Evolutionary conservation across 2,329 filamentous ascomycete genomes (phyloP), one percentile per base, ranked within the genome.

Genomic region (Epichloe gansuensis): DNA sequence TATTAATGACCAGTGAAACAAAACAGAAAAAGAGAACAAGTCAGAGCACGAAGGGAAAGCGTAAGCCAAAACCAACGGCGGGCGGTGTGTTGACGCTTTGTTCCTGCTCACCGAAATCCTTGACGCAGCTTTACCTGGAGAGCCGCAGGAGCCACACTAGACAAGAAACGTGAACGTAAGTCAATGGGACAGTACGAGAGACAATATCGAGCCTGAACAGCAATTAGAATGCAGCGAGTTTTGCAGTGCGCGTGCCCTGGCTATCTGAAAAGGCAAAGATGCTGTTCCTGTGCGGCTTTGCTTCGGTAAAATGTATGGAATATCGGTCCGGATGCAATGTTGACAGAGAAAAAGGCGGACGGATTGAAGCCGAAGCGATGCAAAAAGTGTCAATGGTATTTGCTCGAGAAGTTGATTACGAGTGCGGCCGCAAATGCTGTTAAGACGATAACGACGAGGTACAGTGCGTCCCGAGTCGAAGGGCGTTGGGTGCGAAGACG

Each of bases 361-460:
- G 21, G 6, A 42, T 17, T 37, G 38, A 15, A 35, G 31, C 25
- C n/a, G 13, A 31, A 34, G 17, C 11, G 13, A 50, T 44, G 39
- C 12, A 50, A n/a, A n/a, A 43, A 31, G 31, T 35, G 28, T 4
- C 7, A 25, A 25, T 21, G 21, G 28, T 25, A 12, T 37, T 17
- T 28, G 11, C 39, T 21, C 13, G 5, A 39, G n/a, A 28, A 41
- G 17, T 28, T 38, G 43, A 48, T 48, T 25, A 49, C 7, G 41
- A 49, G 28, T 31, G 31, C 42, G 35, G 25, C 28, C 51, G 35
- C 46, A 38, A 31, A 52, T 52, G 50, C 43, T 50, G 23, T 31
- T 37, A 7, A 45, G 44, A 50, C 28, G 39, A 35, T 49, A 34
- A 55, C 13, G 42, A 47, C 37, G 47, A 46, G 41, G 50, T 50